Base-by-base conservation (phyloP, 2,329 filamentous ascomycete species). In the Xylariaceae sp. region DNA sequence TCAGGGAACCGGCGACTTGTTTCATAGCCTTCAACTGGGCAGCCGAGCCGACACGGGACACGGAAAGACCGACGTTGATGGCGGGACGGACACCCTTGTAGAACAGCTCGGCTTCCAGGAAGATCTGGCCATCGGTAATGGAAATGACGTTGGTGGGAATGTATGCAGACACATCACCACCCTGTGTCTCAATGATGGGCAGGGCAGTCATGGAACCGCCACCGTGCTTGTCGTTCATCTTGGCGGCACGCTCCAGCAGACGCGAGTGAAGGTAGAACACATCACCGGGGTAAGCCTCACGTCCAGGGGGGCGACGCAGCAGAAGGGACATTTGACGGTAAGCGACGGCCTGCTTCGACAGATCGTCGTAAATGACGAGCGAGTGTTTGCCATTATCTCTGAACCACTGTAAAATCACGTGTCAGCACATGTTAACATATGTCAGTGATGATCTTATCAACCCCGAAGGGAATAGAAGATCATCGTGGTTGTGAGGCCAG, bases 11-110 rank as follows among this genome's bases (percentile, higher is more conserved):
- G 60, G 92, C 92, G 57, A 98, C 92, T 78, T 98, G 92, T 82
- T 98, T 98, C 92, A 98, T 98, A 72, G 92, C 89, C 86, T 96
- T 98, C 68, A 96, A 80, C 80, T 98, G 92, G 64, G 92, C 92
- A 65, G 92, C 87, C 61, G 92, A 98, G 66, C 92, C 92, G 82
- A 98, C 92, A 86, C 92, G 92, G 55, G 92, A 98, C 57, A 98
- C 92, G 59, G 92, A 98, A 56, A 98, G 86, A 92, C 92, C 92
- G 84, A 98, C 92, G 80, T 98, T 98, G 70, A 98, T 98, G 73
- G 92, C 92, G 58, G 92, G 92, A 63, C 92, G 90, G 70, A 98
- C 73, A 93, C 92, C 92, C 86, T 98, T 98, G 87, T 95, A 96
- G 84, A 96, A 98, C 50, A 96, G 78, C 70, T 98, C 92, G 53